These are phyloP conservation scores for Colletotrichum coccodes DNA, from an alignment of 2,329 filamentous ascomycete species.

Conservation along the genomic window DNA sequence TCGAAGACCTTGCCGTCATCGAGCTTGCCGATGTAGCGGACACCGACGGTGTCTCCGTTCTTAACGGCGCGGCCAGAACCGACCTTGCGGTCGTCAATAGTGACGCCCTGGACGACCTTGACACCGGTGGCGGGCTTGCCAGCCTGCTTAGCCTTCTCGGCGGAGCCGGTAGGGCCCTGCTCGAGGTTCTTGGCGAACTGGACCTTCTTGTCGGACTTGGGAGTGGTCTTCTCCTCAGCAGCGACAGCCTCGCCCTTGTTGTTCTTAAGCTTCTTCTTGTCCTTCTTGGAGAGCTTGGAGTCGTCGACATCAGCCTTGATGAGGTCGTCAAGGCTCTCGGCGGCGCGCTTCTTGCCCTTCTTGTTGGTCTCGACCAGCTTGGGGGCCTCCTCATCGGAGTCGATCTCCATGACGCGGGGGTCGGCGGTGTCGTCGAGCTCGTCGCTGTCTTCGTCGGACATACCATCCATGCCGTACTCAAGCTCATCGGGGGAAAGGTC, in stretches of 20 bases:
- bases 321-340: slow-evolving; percentile 83
- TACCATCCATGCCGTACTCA: slow-evolving; percentile 77
- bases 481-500: slow-evolving; percentile 86
- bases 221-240: slow-evolving; percentile 65
- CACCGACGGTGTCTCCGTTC: slow-evolving; percentile 88
- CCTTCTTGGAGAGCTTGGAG: slow-evolving; percentile 90
- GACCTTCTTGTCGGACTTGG: slow-evolving; percentile 88
- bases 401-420: slow-evolving; percentile 85
- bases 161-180: slow-evolving; percentile 87
- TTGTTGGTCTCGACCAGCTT: slow-evolving; percentile 62
- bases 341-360: slow-evolving; percentile 91
- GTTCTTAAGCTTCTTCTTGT: slow-evolving; percentile 98
- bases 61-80: slow-evolving; percentile 88
- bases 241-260: slow-evolving; percentile 90
- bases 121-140: slow-evolving; percentile 64
- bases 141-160: slow-evolving; percentile 53
- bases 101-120: slow-evolving; percentile 88
- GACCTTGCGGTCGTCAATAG: slow-evolving; percentile 93
- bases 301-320: slow-evolving; percentile 80
- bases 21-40: slow-evolving; percentile 98
- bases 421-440: slow-evolving; percentile 82
- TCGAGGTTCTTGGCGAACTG: slow-evolving; percentile 99
- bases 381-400: slow-evolving; percentile 78
- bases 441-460: slow-evolving; percentile 79
- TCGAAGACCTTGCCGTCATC: slow-evolving; percentile 96